These are phyloP conservation scores for Nephelium lappaceum DNA, from an alignment of 345 rosid species.

Conservation along the genomic window DNA sequence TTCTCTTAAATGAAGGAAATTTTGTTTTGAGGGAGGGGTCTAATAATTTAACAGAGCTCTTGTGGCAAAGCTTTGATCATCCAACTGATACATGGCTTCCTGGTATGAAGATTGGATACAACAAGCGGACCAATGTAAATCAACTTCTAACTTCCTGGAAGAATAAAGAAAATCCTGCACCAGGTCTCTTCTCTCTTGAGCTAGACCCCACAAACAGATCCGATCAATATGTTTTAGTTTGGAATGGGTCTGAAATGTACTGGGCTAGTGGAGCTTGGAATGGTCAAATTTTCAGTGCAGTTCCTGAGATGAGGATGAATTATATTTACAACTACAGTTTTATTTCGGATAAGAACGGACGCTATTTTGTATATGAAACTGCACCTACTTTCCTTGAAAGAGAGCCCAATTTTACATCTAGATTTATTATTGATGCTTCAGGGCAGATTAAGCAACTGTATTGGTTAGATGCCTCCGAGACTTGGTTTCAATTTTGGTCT, in stretches of 20 bases:
- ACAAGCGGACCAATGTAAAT: conserved; percentile 41
- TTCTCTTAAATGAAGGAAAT: conserved; percentile 44
- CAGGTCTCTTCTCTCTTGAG: conserved; percentile 68
- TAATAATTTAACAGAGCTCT: conserved; percentile 12
- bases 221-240: conserved; percentile 44
- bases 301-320: conserved; percentile 31
- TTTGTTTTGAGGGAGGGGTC: conserved; percentile 40
- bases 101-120: conserved; percentile 49
- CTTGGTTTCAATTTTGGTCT: conserved; percentile 26
- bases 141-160: conserved; percentile 63
- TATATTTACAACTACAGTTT: conserved; percentile 20
- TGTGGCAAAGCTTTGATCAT: conserved; percentile 80
- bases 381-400: background rate
- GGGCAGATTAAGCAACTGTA: conserved; percentile 1
- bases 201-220: conserved; percentile 42
- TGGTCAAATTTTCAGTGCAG: background rate
- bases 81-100: conserved; percentile 73
- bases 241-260: conserved; percentile 49
- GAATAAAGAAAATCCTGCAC: conserved; percentile 56
- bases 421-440: background rate
- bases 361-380: conserved; percentile 10
- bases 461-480: background rate
- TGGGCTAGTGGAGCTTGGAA: conserved; percentile 74
- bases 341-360: conserved; percentile 18
- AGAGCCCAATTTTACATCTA: background rate